Evolutionary conservation across 2,329 filamentous ascomycete species (phyloP).

Genomic region (Trichoderma sp.): DNA sequence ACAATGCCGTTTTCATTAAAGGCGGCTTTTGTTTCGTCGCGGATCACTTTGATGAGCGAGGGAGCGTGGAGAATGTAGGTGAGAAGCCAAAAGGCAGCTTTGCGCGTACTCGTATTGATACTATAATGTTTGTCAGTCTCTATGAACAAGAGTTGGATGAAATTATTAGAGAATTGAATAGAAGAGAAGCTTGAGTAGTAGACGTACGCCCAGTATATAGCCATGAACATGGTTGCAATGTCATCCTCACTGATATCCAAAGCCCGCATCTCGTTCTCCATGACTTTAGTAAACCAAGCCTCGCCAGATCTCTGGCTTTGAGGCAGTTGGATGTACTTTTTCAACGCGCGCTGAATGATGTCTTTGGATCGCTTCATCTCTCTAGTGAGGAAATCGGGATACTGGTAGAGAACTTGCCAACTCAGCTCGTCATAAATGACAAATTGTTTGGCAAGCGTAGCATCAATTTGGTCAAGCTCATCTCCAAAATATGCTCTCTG

Average conservation of each 20-base stretch:
- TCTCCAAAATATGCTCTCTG: slow-evolving; percentile 28
- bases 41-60: slow-evolving; percentile 18
- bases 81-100: slow-evolving; percentile 30
- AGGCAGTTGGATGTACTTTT: neutral
- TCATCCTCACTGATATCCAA: neutral
- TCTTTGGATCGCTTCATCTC: slow-evolving; percentile 23
- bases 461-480: slow-evolving; percentile 23
- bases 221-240: slow-evolving; percentile 1
- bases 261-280: neutral
- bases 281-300: neutral
- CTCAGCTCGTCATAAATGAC: slow-evolving; percentile 27
- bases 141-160: too few relatives aligned
- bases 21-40: slow-evolving; percentile 26
- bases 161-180: too few relatives aligned
- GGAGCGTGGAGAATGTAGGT: slow-evolving; percentile 26
- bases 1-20: slow-evolving; percentile 30
- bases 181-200: neutral
- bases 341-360: neutral
- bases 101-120: slow-evolving; percentile 31
- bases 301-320: neutral
- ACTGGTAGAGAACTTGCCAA: slow-evolving; percentile 31
- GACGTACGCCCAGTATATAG: neutral
- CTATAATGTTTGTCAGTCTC: too few relatives aligned
- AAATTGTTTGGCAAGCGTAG: slow-evolving; percentile 19
- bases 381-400: slow-evolving; percentile 23